Evolutionary conservation across 2,329 filamentous ascomycete species (phyloP).

Genomic region (Diaporthe ampelina): DNA sequence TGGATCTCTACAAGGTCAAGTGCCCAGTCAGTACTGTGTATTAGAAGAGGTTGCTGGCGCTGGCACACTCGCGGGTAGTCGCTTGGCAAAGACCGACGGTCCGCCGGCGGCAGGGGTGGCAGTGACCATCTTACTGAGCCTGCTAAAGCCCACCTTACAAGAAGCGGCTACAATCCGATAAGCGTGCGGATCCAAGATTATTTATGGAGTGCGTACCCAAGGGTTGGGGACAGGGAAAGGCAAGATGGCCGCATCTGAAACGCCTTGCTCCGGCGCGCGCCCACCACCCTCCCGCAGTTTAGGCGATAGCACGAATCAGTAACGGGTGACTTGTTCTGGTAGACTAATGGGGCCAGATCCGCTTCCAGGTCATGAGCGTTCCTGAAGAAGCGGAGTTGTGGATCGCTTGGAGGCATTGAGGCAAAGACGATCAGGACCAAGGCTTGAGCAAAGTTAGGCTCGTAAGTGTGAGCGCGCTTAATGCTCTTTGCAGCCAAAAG

Average conservation of each 20-base stretch:
- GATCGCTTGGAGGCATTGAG: background rate
- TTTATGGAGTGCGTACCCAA: conserved; percentile 2
- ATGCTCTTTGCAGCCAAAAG: conserved; percentile 15
- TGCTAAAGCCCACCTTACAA: conserved; percentile 6
- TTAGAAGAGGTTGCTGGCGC: background rate
- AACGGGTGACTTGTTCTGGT: background rate
- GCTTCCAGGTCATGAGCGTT: conserved; percentile 19
- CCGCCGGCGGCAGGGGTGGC: conserved; percentile 22
- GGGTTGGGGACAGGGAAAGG: conserved; percentile 4
- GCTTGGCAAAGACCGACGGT: conserved; percentile 21
- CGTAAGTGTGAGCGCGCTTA: conserved; percentile 10
- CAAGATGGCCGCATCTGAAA: conserved; percentile 11
- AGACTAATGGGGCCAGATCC: background rate
- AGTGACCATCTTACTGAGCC: conserved; percentile 10
- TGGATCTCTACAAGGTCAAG: background rate
- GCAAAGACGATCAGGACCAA: conserved; percentile 17
- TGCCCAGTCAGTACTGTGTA: background rate
- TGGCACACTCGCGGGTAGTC: conserved; percentile 2
- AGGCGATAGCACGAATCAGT: conserved; percentile 19
- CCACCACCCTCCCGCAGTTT: conserved; percentile 6
- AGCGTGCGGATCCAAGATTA: conserved; percentile 24
- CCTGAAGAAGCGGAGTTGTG: conserved; percentile 13
- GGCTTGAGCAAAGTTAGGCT: conserved; percentile 19
- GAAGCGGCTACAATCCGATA: conserved; percentile 5
- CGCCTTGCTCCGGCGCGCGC: conserved; percentile 11